Base-by-base conservation (phyloP, 495 filamentous ascomycete genomes). In the Aspergillus sclerotioniger region DNA sequence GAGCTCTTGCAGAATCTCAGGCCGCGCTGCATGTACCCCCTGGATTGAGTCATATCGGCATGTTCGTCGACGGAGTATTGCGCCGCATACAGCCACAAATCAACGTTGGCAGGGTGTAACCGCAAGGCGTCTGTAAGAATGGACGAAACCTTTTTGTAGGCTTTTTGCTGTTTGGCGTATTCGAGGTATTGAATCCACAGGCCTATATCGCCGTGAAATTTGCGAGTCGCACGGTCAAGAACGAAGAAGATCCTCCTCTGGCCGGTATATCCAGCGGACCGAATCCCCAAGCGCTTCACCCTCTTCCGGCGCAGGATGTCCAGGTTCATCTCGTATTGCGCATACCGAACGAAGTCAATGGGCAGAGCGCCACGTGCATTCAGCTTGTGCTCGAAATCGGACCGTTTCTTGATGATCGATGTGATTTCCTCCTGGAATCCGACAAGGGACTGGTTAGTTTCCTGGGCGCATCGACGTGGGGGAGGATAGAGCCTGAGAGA, bases 101-200 rank as follows among this genome's bases (percentile, higher is more conserved):
- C 87, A 1, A 88, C 81, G 56, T 90, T 91, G 44, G 87, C 82
- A 17, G 93, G 92, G 67, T 96, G 91, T 61, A 99, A 75, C 46
- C 94, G 82, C 49, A 99, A 71, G 19, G 90, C 87, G 49, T 75
- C 82, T 37, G 88, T 91, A 61, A 96, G 80, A 52, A 94, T 83
- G 56, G 85, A 84, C 21, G 85, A 82, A 57, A 96, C 85, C 59
- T 90, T 90, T 71, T 91, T 93, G 56, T 82, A 83, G 3, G 92
- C 86, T 63, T 88, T 89, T 68, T 91, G 84, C 60, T 84, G 77
- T 59, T 84, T 77, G 6, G 90, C 87, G 72, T 89, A 97, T 41
- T 90, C 85, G 48, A 97, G 85, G 68, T 96, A 97, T 62, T 93
- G 88, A 67, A 90, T 84, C 94, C 94, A 99, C n/a, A 98, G 76